These are phyloP conservation scores for Saccharomycopsis malanga DNA, from an alignment of 805 yeast species.

Conservation along the genomic window DNA sequence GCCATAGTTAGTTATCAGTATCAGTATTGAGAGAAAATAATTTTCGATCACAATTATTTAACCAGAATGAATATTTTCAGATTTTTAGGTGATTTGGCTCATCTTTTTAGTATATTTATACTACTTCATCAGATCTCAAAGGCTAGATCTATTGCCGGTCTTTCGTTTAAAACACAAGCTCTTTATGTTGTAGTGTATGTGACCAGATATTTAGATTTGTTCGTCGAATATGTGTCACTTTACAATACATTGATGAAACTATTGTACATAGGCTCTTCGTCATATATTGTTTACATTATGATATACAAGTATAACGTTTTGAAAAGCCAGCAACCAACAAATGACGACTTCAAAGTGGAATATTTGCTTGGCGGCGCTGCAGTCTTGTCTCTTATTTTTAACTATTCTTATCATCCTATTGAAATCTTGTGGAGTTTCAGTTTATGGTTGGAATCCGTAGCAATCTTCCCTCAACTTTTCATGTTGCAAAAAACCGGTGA, in stretches of 20 bases:
- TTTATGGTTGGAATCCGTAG: conserved; percentile 87
- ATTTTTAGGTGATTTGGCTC: conserved; percentile 68
- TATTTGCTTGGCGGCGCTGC: conserved; percentile 62
- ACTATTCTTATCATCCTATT: conserved; percentile 50
- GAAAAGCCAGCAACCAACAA: conserved; percentile 47
- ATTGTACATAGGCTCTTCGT: conserved; percentile 67
- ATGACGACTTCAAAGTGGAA: conserved; percentile 67
- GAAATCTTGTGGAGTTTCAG: conserved; percentile 85
- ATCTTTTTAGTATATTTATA: conserved; percentile 70
- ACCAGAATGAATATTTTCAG: conserved; percentile 41
- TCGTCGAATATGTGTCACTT: conserved; percentile 49
- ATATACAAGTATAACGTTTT: conserved; percentile 46
- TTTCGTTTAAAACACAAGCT: conserved; percentile 82
- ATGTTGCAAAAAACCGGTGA: conserved; percentile 85
- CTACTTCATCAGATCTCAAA: conserved; percentile 62
- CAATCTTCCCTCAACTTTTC: conserved; percentile 88
- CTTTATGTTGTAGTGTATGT: conserved; percentile 68
- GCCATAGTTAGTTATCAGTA: not conserved
- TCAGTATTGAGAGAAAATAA: not conserved
- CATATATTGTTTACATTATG: conserved; percentile 71
- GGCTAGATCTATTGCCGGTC: conserved; percentile 67
- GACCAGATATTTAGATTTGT: conserved; percentile 64
- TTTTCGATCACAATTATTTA: no score
- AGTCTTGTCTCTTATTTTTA: conserved; percentile 54
- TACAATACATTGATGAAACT: conserved; percentile 81